These are phyloP conservation scores for Coleophoma crateriformis DNA, from an alignment of 2,329 filamentous ascomycete species.

Conservation along the genomic window DNA sequence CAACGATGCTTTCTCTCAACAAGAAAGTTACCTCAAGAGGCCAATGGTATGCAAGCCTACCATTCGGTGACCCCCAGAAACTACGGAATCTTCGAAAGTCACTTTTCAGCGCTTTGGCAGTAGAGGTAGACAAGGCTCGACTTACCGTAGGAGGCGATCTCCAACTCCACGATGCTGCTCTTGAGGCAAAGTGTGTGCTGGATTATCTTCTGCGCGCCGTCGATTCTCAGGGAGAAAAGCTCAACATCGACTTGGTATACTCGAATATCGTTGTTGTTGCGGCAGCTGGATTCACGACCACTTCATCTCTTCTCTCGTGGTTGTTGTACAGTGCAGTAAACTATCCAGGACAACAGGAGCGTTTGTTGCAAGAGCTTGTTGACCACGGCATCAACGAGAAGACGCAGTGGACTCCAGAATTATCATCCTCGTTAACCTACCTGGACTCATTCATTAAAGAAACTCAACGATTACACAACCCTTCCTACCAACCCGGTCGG, in stretches of 20 bases:
- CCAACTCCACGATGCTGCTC: conserved; percentile 29
- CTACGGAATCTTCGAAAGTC: conserved; percentile 11
- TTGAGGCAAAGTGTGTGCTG: conserved; percentile 26
- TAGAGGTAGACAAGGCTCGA: conserved; percentile 32
- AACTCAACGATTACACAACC: conserved; percentile 37
- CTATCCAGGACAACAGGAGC: conserved; percentile 37
- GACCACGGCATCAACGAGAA: conserved; percentile 27
- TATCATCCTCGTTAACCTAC: conserved; percentile 29
- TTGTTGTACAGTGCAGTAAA: conserved; percentile 35
- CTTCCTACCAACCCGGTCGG: conserved; percentile 40
- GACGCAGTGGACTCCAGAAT: conserved; percentile 27
- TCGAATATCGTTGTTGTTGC: conserved; percentile 30
- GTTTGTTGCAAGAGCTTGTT: conserved; percentile 39
- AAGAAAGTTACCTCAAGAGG: conserved; percentile 39
- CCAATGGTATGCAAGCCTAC: conserved; percentile 37
- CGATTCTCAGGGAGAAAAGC: conserved; percentile 35
- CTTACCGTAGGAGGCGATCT: conserved; percentile 27
- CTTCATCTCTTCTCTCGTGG: conserved; percentile 39
- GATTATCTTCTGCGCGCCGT: conserved; percentile 31
- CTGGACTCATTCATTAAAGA: conserved; percentile 39
- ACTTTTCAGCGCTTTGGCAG: conserved; percentile 25
- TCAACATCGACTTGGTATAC: conserved; percentile 30
- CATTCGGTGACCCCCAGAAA: conserved; percentile 36
- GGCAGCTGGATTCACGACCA: conserved; percentile 42
- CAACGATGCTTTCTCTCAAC: conserved; percentile 34